Base-by-base conservation (phyloP, 129 eudicot species). In the Artemisia tridentata region DNA sequence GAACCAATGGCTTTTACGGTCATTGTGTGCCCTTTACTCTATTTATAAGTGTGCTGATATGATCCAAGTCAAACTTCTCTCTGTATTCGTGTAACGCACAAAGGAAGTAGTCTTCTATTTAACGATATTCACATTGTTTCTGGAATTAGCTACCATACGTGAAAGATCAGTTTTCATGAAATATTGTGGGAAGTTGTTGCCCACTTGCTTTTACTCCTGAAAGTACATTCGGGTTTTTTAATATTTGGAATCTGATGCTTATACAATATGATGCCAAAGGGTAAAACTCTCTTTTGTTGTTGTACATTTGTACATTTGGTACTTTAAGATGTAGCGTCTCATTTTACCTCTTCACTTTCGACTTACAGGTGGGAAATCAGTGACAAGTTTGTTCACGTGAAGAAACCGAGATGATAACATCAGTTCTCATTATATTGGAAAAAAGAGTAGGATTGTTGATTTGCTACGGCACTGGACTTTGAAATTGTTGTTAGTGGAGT, bases 281-380 rank as follows among this genome's bases (percentile, higher is more conserved):
- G 21, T 8, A 31, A 46, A 47, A 14, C 23, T 27, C 51, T 75
- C 1, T n/a, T 12, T 34, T 15, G 10, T 63, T n/a, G 17, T 3
- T 34, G 76, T 45, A 59, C 50, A 47, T 46, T 23, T 31, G 57
- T 34, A 67, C 31, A 53, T 17, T 68, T 76, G 54, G 69, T 76
- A 76, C 75, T 61, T 7, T 60, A 60, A 50, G 29, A 76, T 68
- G 74, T 75, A 17, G 62, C 31, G 60, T 67, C 74, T 67, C 53
- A 31, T 67, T 29, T 75, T 17, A 15, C 46, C 69, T 7, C 54
- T 27, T 53, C 48, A 47, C 62, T 58, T 63, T 34, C 23, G 17
- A 31, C 45, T 63, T 63, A 27, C 53, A 47, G 63, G n/a, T 46
- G 51, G 49, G 23, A 27, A 47, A 25, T 20, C 16, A 29, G 29